A percentile compares a stretch with the other conserved stretches of the same genome.
phyloP scores from a whole-genome alignment of 495 filamentous ascomycete species.

The Xylaria venustula region DNA sequence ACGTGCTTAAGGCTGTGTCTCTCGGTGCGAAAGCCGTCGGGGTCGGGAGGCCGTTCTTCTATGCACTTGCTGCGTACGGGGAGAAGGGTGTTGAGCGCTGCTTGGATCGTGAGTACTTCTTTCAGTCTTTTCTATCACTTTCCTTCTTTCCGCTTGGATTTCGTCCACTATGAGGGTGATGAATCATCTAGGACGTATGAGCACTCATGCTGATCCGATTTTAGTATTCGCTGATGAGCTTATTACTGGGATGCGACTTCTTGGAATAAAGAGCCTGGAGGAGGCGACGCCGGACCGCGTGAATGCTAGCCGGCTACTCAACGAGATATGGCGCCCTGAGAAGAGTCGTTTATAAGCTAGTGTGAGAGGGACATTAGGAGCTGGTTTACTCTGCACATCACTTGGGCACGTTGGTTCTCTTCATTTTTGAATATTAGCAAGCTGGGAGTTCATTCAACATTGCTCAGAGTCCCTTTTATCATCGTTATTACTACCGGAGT shows the following conservation, averaged over 20 bases:
- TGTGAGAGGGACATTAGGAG: neutral
- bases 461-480: neutral
- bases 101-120: conserved; percentile 26
- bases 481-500: neutral
- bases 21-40: conserved; percentile 82
- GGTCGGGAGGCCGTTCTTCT: conserved; percentile 82
- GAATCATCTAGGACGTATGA: neutral
- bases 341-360: neutral
- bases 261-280: conserved; percentile 21
- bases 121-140: neutral
- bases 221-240: conserved; percentile 30
- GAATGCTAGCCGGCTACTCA: conserved; percentile 30
- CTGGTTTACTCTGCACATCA: no score
- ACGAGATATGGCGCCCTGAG: conserved; percentile 31
- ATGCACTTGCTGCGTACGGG: conserved; percentile 81
- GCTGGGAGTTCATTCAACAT: no score
- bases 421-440: no score
- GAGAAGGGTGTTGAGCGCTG: conserved; percentile 65
- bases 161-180: no score
- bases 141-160: neutral
- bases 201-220: neutral
- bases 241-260: conserved; percentile 22
- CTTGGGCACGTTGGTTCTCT: no score
- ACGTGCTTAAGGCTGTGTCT: conserved; percentile 85
- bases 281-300: conserved; percentile 26